Conservation (phyloP, 768 basidiomycete genomes). For the Hygrophoropsis aurantiaca region DNA sequence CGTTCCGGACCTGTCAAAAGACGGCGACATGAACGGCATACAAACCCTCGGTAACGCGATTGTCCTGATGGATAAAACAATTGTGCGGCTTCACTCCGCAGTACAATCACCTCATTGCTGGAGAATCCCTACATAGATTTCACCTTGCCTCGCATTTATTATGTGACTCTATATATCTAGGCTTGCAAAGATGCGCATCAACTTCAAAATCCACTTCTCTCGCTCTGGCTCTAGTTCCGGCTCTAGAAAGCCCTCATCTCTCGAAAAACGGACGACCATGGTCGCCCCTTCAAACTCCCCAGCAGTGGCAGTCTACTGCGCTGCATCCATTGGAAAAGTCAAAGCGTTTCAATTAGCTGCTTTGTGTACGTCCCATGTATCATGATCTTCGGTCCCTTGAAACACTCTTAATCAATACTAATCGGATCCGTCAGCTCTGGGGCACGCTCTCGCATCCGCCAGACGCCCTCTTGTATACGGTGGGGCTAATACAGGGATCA, state of each 20-base stretch:
- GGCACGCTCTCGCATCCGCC: constrained; percentile 62
- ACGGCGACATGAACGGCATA: too few relatives aligned
- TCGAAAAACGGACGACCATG: constrained; percentile 20
- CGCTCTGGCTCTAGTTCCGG: too few relatives aligned
- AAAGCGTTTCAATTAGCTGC: constrained; percentile 69
- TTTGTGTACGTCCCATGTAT: constrained; percentile 50
- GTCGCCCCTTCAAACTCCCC: constrained; percentile 29
- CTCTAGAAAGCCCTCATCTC: background rate
- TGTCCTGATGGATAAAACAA: too few relatives aligned
- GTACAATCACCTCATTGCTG: too few relatives aligned
- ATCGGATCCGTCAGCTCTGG: constrained; percentile 67
- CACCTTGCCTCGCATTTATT: too few relatives aligned
- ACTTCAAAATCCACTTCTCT: too few relatives aligned
- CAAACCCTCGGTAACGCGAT: too few relatives aligned
- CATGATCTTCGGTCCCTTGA: background rate
- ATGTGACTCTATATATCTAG: too few relatives aligned
- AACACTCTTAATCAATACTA: constrained; percentile 1
- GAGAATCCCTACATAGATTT: too few relatives aligned
- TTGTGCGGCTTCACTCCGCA: too few relatives aligned
- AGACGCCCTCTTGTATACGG: constrained; percentile 80
- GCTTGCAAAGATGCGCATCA: too few relatives aligned
- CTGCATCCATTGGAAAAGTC: constrained; percentile 65
- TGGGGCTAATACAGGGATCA: constrained; percentile 79
- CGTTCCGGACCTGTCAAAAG: too few relatives aligned
- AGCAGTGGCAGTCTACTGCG: constrained; percentile 83